A percentile compares a stretch with the other conserved stretches of the same genome.
Evolutionary conservation across 1,284 basidiomycete genomes (phyloP).

Genomic region (Trichosporon faecale): DNA sequence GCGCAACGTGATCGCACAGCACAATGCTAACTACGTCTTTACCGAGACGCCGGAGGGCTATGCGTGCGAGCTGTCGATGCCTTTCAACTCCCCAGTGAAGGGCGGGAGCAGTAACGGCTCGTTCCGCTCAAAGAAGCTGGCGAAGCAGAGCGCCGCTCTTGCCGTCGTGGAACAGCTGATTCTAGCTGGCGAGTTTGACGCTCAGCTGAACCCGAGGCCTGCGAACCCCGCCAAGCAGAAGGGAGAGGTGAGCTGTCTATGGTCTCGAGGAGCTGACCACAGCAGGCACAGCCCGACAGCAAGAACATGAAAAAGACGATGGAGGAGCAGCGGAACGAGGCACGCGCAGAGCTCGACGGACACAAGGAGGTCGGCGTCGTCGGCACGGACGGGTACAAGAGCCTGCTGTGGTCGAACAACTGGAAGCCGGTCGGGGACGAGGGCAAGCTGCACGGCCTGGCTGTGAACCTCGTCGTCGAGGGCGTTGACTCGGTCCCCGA

Average conservation of each 20-base stretch:
- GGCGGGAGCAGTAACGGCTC: neutral
- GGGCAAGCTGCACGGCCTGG: neutral
- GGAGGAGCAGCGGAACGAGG: neutral
- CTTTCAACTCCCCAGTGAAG: conserved; percentile 20
- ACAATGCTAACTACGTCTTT: conserved; percentile 13
- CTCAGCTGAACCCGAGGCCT: conserved; percentile 24
- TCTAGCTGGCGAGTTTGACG: conserved; percentile 27
- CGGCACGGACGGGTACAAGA: neutral
- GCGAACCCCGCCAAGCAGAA: conserved; percentile 15
- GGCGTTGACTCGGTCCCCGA: neutral
- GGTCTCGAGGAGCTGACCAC: neutral
- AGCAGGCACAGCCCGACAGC: neutral
- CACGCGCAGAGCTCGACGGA: neutral
- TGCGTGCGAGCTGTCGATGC: conserved; percentile 8
- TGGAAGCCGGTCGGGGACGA: neutral
- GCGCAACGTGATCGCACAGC: conserved; percentile 17
- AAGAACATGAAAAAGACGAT: neutral
- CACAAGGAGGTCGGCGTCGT: neutral
- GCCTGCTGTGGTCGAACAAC: neutral
- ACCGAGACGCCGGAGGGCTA: neutral
- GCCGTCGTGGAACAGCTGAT: conserved; percentile 24
- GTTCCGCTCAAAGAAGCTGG: conserved; percentile 20
- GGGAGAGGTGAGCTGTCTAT: neutral
- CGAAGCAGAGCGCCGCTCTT: conserved; percentile 28
- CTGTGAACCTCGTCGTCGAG: neutral